Conservation (phyloP, 2,329 filamentous ascomycete genomes). For the Calonectria pseudoreteaudii region DNA sequence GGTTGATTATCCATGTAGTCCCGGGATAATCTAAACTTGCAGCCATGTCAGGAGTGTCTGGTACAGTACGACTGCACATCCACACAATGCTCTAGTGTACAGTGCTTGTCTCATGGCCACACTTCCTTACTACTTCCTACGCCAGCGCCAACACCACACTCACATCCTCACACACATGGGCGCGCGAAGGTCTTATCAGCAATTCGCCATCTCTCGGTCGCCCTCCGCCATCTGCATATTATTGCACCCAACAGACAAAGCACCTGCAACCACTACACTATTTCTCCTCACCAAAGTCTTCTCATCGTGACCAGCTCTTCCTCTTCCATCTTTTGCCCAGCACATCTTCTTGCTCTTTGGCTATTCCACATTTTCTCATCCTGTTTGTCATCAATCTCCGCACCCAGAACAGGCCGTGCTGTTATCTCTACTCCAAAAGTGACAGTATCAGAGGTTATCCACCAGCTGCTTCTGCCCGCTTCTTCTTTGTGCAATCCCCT, state of each 20-base stretch:
- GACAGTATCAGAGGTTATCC: slow-evolving; percentile 21
- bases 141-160: slow-evolving; percentile 14
- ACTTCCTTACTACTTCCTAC: slow-evolving; percentile 16
- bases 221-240: slow-evolving; percentile 34
- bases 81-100: not conserved
- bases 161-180: not conserved
- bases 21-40: not conserved
- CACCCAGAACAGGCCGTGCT: slow-evolving; percentile 16
- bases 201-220: slow-evolving; percentile 33
- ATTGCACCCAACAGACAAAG: slow-evolving; percentile 24
- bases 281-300: slow-evolving; percentile 9
- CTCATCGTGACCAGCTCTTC: slow-evolving; percentile 6
- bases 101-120: slow-evolving; percentile 6
- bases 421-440: slow-evolving; percentile 28
- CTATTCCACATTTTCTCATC: not conserved
- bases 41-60: not conserved
- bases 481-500: not conserved
- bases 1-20: slow-evolving; percentile 5
- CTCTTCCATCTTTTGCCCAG: not conserved
- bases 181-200: slow-evolving; percentile 36
- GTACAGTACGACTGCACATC: slow-evolving; percentile 17
- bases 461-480: not conserved
- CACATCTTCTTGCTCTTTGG: not conserved
- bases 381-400: slow-evolving; percentile 17
- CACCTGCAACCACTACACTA: not conserved